phyloP scores from a whole-genome alignment of 2,329 filamentous ascomycete genomes.

The Apiospora hydei region DNA sequence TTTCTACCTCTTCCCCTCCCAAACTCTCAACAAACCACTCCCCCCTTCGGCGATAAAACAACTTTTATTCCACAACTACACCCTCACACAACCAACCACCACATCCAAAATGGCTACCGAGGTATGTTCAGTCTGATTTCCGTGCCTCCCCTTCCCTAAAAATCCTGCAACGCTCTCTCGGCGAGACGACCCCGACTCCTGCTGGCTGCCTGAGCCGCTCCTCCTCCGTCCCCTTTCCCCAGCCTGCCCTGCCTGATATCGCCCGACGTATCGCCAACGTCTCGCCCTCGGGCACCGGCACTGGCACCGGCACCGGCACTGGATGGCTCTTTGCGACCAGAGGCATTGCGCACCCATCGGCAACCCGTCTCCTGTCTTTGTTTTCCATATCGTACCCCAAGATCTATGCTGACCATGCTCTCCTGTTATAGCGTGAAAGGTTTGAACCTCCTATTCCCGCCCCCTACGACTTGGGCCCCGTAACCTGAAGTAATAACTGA shows the following conservation, averaged over 20 bases:
- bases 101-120: slow-evolving; percentile 65
- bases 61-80: slow-evolving; percentile 25
- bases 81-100: slow-evolving; percentile 26
- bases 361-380: background rate
- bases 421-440: slow-evolving; percentile 70
- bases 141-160: slow-evolving; percentile 39
- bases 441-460: slow-evolving; percentile 51
- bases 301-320: too few relatives aligned
- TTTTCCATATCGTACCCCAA: background rate
- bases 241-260: slow-evolving; percentile 17
- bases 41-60: slow-evolving; percentile 22
- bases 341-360: background rate
- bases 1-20: slow-evolving; percentile 24
- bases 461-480: background rate
- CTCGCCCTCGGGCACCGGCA: background rate
- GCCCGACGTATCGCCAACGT: slow-evolving; percentile 5
- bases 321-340: background rate
- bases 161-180: slow-evolving; percentile 39
- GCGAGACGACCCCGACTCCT: slow-evolving; percentile 37
- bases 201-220: too few relatives aligned
- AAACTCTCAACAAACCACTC: slow-evolving; percentile 26
- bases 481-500: slow-evolving; percentile 21
- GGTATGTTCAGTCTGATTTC: slow-evolving; percentile 53
- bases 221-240: background rate
- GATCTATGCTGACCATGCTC: slow-evolving; percentile 36